These are phyloP conservation scores for Aspergillus ellipticus DNA, from an alignment of 495 filamentous ascomycete species.

Conservation along the genomic window DNA sequence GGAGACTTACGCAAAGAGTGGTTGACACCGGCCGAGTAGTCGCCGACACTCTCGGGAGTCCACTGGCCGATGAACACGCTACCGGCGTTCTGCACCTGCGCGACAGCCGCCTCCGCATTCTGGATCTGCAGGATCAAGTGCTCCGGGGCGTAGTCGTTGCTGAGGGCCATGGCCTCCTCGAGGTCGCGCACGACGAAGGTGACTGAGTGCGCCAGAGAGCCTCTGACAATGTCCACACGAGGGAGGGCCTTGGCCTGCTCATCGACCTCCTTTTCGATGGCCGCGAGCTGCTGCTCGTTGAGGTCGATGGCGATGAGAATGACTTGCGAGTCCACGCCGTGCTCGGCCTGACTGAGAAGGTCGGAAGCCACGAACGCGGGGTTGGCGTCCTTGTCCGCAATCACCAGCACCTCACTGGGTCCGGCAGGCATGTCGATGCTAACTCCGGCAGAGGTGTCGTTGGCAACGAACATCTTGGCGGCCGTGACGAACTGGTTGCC, in stretches of 20 bases:
- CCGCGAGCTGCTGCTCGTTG: conserved; percentile 61
- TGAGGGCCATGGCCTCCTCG: conserved; percentile 78
- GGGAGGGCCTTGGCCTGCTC: conserved; percentile 84
- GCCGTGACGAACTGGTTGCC: conserved; percentile 99
- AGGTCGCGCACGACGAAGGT: conserved; percentile 78
- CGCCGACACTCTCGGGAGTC: conserved; percentile 96
- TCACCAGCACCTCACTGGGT: conserved; percentile 91
- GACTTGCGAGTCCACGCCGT: conserved; percentile 93
- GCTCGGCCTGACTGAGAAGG: conserved; percentile 91
- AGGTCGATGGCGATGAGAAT: conserved; percentile 85
- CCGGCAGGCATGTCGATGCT: conserved; percentile 98
- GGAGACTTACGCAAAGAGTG: conserved; percentile 83
- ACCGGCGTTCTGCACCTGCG: conserved; percentile 85
- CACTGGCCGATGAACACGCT: conserved; percentile 93
- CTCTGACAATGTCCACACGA: conserved; percentile 85
- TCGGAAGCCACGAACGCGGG: conserved; percentile 95
- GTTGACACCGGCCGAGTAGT: conserved; percentile 97
- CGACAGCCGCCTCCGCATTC: conserved; percentile 66
- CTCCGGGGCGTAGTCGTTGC: conserved; percentile 96
- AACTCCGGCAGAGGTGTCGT: conserved; percentile 91
- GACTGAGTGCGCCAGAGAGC: conserved; percentile 86
- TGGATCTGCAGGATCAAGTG: conserved; percentile 90
- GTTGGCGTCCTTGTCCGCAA: conserved; percentile 86
- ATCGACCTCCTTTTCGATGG: conserved; percentile 89
- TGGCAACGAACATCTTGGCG: conserved; percentile 94